Base-by-base conservation (phyloP, 129 eudicot species). In the Flaveria linearis region DNA sequence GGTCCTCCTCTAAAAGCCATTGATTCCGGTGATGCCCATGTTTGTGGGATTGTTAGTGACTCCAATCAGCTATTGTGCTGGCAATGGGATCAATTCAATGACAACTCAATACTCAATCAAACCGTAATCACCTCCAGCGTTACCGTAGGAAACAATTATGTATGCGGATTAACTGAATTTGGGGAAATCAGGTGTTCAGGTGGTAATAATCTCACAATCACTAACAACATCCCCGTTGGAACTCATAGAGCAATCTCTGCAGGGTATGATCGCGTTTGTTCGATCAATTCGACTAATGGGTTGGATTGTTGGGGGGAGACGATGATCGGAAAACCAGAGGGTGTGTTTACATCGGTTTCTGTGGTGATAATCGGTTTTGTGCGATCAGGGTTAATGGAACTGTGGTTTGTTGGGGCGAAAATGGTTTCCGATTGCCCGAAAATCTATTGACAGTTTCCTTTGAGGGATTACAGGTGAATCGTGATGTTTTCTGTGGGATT, bases 321-420 rank as follows among this genome's bases (percentile, higher is more conserved):
- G 63, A 85, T 63, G 39, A 80, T 72, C 1, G 60, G 45, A 45
- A 50, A 16, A 55, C 96, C 97, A 1, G 22, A 23, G 3, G 97
- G 96, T 0, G 61, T 43, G 82, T 94, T 91, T 62, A 79, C 22
- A 75, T 64, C 86, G 0, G 73, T 94, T 78, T 85, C 88, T 10
- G 76, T 91, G 97, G 98, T 25, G 90, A 86, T 41, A 68, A 76
- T 71, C 74, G 98, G 7, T 78, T 80, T 67, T 93, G 98, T 50
- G 97, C 86, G 9, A 69, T 93, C 10, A 83, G 91, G 77, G 36
- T 15, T 28, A 71, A 87, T 56, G 84, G 88, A 46, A 87, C 82
- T 0, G 96, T 87, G 36, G 61, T 81, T 64, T 93, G 98, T 73
- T 91, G 98, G 98, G 97, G 98, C 9, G 82, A 78, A 28, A 53